Conservation (phyloP, 2,329 filamentous ascomycete species). For the Trichoderma citrinoviride region DNA sequence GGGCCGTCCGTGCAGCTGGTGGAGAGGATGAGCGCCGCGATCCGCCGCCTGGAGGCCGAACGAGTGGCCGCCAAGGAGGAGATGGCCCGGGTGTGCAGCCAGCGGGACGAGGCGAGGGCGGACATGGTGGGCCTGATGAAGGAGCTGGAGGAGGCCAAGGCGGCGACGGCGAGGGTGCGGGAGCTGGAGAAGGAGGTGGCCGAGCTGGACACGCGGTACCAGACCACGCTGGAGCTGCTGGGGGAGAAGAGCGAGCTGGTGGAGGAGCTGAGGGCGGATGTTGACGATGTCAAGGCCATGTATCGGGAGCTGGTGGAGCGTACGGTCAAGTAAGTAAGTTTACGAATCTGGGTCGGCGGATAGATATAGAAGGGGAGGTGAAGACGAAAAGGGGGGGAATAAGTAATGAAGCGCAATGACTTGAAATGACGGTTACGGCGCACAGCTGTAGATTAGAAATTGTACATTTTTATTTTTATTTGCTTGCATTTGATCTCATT, state of each 20-base stretch:
- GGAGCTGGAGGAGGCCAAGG: constrained; percentile 70
- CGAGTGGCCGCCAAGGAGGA: constrained; percentile 89
- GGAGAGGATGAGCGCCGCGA: constrained; percentile 90
- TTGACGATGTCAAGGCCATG: constrained; percentile 91
- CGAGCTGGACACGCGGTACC: constrained; percentile 73
- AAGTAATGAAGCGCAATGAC: constrained; percentile 5
- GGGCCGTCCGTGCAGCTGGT: constrained; percentile 94
- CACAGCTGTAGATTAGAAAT: constrained; percentile 16
- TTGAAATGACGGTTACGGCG: neutral
- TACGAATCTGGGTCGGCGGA: neutral
- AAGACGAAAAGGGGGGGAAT: neutral
- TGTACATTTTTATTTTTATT: constrained; percentile 18
- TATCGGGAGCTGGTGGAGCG: constrained; percentile 89
- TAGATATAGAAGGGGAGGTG: neutral
- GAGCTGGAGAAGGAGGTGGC: constrained; percentile 66
- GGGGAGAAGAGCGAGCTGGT: constrained; percentile 96
- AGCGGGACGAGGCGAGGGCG: constrained; percentile 85
- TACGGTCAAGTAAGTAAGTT: constrained; percentile 63
- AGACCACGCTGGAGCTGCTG: constrained; percentile 89
- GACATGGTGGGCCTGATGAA: constrained; percentile 91
- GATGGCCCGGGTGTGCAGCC: constrained; percentile 71
- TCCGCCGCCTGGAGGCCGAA: constrained; percentile 86
- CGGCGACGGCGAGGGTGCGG: constrained; percentile 57
- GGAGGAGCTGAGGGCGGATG: constrained; percentile 84
- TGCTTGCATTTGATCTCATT: neutral